Conservation (phyloP, 23 red algal genomes). For the Gracilariopsis chorda region DNA sequence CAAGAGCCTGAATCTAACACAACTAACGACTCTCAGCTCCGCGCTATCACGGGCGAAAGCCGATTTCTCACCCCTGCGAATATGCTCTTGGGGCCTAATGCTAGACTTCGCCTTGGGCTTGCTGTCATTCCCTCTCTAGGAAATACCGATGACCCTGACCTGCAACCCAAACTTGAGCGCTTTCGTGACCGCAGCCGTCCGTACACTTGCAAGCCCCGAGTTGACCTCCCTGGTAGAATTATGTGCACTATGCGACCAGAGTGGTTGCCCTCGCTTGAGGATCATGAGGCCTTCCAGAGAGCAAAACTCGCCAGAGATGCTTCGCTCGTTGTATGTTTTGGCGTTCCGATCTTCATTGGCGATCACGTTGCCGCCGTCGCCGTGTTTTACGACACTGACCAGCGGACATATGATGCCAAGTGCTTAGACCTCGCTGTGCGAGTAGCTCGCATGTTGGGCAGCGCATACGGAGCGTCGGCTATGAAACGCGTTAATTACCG, state of each 20-base stretch:
- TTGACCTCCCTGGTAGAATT: constrained; percentile 74
- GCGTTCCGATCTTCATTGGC: constrained; percentile 57
- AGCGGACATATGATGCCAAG: constrained; percentile 57
- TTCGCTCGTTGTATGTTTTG: constrained; percentile 56
- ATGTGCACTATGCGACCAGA: constrained; percentile 69
- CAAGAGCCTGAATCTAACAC: neutral
- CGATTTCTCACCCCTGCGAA: constrained; percentile 28
- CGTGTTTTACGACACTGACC: constrained; percentile 73
- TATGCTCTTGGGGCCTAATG: neutral
- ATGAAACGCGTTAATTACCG: constrained; percentile 7
- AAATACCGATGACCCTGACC: constrained; percentile 59
- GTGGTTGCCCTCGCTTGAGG: constrained; percentile 64
- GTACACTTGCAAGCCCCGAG: constrained; percentile 51
- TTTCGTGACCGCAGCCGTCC: constrained; percentile 64
- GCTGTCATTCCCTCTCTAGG: constrained; percentile 55
- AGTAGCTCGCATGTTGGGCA: constrained; percentile 52
- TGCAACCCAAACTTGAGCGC: constrained; percentile 42
- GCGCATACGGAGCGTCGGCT: constrained; percentile 47
- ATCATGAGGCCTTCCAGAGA: constrained; percentile 61
- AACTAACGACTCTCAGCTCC: neutral
- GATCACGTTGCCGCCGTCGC: constrained; percentile 69
- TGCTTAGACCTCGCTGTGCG: constrained; percentile 66
- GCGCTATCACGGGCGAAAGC: constrained; percentile 28
- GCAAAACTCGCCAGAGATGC: constrained; percentile 33
- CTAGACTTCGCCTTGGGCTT: constrained; percentile 41